These are phyloP conservation scores for Fagopyrum homotropicum DNA, from an alignment of 148 eudicot species.

Conservation along the genomic window DNA sequence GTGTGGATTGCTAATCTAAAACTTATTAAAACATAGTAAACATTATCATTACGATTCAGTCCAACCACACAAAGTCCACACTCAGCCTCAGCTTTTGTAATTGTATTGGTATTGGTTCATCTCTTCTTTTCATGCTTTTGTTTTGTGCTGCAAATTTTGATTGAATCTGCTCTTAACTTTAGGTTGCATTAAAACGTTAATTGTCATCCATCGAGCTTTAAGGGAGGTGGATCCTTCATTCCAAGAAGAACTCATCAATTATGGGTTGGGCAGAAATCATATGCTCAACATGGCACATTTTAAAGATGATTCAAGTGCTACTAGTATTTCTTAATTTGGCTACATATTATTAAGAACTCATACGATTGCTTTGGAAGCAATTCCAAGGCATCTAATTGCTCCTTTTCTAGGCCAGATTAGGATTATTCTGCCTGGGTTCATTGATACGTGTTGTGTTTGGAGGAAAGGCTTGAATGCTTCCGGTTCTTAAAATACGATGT, in stretches of 20 bases:
- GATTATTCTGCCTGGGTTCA: constrained; percentile 99
- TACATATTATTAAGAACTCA: neutral
- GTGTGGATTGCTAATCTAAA: too few species aligned
- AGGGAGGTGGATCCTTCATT: too few species aligned
- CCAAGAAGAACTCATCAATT: too few species aligned
- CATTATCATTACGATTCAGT: neutral
- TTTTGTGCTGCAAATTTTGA: neutral
- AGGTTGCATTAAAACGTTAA: constrained; percentile 59
- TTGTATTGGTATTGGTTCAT: neutral
- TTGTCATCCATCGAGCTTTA: too few species aligned
- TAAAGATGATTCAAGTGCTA: neutral
- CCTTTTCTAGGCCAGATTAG: constrained; percentile 54
- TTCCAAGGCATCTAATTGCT: neutral
- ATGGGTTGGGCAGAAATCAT: too few species aligned
- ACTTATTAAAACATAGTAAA: too few species aligned
- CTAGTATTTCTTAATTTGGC: constrained; percentile 36
- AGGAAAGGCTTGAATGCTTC: constrained; percentile 91
- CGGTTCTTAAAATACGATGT: constrained; percentile 80
- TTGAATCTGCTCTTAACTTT: neutral
- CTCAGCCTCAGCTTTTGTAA: neutral
- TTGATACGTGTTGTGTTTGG: constrained; percentile 75
- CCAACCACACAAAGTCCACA: neutral
- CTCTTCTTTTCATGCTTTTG: neutral
- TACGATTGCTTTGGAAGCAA: neutral
- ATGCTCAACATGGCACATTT: too few species aligned